These are phyloP conservation scores for Andrographis paniculata DNA, from an alignment of 305 asterid species.

Conservation along the genomic window DNA sequence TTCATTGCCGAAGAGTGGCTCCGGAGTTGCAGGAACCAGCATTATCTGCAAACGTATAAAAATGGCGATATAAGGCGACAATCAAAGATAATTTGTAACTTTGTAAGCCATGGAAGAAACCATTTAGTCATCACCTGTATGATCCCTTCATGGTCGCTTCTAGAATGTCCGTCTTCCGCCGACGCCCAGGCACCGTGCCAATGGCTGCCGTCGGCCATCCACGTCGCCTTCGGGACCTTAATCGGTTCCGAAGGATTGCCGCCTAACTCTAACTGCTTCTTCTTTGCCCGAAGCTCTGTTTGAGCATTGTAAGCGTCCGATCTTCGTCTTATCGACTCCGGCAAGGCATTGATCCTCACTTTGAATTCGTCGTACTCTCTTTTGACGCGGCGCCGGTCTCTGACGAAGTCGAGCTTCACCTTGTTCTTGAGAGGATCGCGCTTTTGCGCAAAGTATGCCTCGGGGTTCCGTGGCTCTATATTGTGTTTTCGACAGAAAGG, in stretches of 20 bases:
- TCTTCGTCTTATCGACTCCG: conserved; percentile 70
- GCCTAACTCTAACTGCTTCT: conserved; percentile 64
- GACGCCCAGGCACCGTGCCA: conserved; percentile 94
- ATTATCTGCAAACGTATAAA: conserved; percentile 66
- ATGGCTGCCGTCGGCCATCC: conserved; percentile 90
- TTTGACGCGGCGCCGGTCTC: conserved; percentile 77
- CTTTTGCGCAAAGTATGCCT: conserved; percentile 69
- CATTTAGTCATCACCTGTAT: conserved; percentile 58
- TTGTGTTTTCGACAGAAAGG: conserved; percentile 74
- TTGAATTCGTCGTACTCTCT: conserved; percentile 82
- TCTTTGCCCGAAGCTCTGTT: conserved; percentile 58
- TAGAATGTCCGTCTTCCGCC: conserved; percentile 55
- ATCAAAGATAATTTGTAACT: background rate
- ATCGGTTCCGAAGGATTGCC: conserved; percentile 35
- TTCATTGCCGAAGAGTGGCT: conserved; percentile 55
- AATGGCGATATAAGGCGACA: background rate
- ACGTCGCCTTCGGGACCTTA: conserved; percentile 70
- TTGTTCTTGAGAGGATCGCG: conserved; percentile 77
- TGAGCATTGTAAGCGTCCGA: conserved; percentile 83
- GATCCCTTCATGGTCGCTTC: conserved; percentile 85
- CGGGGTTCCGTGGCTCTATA: conserved; percentile 84
- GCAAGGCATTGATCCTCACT: conserved; percentile 75
- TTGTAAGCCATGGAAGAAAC: background rate
- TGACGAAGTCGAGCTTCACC: conserved; percentile 60
- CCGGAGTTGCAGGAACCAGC: conserved; percentile 35